Evolutionary conservation across 306 rosid genomes (phyloP), one percentile per base, ranked within the genome.

Genomic region (Geum urbanum): DNA sequence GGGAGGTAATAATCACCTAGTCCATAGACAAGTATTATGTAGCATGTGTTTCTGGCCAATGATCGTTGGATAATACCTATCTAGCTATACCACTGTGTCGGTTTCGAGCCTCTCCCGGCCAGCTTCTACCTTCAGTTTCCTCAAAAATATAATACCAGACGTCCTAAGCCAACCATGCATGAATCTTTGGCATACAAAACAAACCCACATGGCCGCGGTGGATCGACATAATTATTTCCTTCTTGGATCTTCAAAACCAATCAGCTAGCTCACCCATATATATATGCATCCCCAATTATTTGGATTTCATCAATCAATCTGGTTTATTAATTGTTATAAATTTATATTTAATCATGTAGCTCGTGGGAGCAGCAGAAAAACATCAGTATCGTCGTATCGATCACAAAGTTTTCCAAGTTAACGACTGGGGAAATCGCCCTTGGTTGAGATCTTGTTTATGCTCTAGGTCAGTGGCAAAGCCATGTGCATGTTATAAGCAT

Each of bases 181-280:
- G 63, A 41, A 12, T 4, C 24, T 37, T 20, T 27, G 32, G 32
- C 32, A 27, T 1, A 54, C 46, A 39, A 47, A 40, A 46, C 66
- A 64, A 49, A 69, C 20, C 69, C 94, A 85, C 91, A 77, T 84
- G 89, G 78, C 61, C 10, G 72, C 66, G 49, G 54, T 49, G 39
- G 53, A 27, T 50, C 71, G 32, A 12, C 16, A 75, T 7, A 55
- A 52, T 73, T 32, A 63, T 69, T 72, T 72, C 66, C 74, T 18
- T 19, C 14, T 10, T 72, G 19, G 83, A 78, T 75, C 78, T 78
- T 82, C 76, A 13, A 59, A 69, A 76, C 81, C 76, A 84, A 74
- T 6, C 2, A 14, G 48, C 48, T 32, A 16, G 15, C 4, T 7
- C 45, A 59, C 35, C 61, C 72, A n/a, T n/a, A n/a, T n/a, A 47